These are phyloP conservation scores for Exophiala alcalophila DNA, from an alignment of 2,329 filamentous ascomycete species.

Conservation along the genomic window DNA sequence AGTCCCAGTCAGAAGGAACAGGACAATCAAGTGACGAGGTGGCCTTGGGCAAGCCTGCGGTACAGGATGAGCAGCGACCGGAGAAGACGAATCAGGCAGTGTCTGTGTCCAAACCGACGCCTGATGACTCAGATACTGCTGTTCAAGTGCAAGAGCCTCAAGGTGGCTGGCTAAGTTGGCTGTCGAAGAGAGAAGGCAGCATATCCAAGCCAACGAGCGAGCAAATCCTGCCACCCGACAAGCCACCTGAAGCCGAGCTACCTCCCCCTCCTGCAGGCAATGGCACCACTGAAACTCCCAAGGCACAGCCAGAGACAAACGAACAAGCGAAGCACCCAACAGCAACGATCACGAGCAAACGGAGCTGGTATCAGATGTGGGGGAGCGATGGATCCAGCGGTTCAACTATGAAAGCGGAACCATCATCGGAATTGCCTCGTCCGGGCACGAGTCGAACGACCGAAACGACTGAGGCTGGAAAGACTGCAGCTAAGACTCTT, in stretches of 20 bases:
- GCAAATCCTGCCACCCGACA: background rate
- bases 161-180: constrained; percentile 40
- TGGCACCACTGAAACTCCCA: constrained; percentile 13
- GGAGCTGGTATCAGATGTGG: constrained; percentile 48
- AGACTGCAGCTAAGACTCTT: constrained; percentile 19
- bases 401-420: constrained; percentile 1
- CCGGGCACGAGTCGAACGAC: background rate
- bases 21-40: constrained; percentile 2
- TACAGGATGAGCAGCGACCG: constrained; percentile 2
- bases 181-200: constrained; percentile 33
- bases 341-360: constrained; percentile 30
- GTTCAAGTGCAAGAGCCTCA: constrained; percentile 9
- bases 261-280: background rate
- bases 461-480: constrained; percentile 4
- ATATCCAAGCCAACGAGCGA: constrained; percentile 3
- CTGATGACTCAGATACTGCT: constrained; percentile 2
- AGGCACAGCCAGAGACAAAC: constrained; percentile 25
- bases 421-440: background rate
- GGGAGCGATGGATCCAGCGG: constrained; percentile 28
- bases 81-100: constrained; percentile 10
- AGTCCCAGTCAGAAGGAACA: constrained; percentile 25
- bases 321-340: constrained; percentile 20
- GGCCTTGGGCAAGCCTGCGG: background rate
- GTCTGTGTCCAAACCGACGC: background rate
- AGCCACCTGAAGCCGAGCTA: background rate